Evolutionary conservation across 2,329 filamentous ascomycete genomes (phyloP).

Genomic region (Cylindrodendrum hubeiense): DNA sequence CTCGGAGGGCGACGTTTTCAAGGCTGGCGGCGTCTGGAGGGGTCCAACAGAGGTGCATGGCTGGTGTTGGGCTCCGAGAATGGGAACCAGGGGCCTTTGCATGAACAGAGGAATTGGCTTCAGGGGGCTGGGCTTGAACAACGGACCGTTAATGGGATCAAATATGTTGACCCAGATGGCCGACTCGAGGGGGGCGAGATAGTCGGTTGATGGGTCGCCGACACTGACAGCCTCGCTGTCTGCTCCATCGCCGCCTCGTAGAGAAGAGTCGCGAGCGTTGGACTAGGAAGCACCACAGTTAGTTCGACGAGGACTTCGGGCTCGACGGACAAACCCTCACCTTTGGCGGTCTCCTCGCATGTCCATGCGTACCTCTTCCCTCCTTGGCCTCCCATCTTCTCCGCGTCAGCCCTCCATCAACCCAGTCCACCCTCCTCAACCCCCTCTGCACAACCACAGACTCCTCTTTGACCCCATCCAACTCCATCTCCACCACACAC

Average conservation of each 20-base stretch:
- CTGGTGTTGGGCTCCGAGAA: conserved; percentile 16
- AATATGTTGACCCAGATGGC: conserved; percentile 63
- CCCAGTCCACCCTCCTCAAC: conserved; percentile 56
- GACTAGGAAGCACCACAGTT: conserved; percentile 17
- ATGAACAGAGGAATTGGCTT: conserved; percentile 66
- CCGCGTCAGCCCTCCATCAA: conserved; percentile 61
- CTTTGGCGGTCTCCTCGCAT: conserved; percentile 7
- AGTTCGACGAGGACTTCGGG: background rate
- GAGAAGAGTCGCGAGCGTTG: conserved; percentile 8
- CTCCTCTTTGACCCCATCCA: conserved; percentile 47
- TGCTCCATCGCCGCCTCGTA: conserved; percentile 14
- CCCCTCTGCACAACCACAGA: conserved; percentile 56
- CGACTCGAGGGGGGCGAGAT: conserved; percentile 44
- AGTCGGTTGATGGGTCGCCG: conserved; percentile 24
- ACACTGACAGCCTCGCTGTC: conserved; percentile 17
- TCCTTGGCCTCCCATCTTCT: conserved; percentile 56
- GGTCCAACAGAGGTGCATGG: conserved; percentile 26
- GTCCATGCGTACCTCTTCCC: conserved; percentile 18
- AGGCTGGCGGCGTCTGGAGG: conserved; percentile 21
- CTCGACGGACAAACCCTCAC: background rate
- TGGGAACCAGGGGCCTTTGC: conserved; percentile 46
- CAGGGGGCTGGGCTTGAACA: conserved; percentile 61
- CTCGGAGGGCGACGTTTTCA: conserved; percentile 22
- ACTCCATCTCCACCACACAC: conserved; percentile 58
- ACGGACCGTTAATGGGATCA: conserved; percentile 60